Conservation (phyloP, 768 basidiomycete species). For the Hortiboletus campestris region DNA sequence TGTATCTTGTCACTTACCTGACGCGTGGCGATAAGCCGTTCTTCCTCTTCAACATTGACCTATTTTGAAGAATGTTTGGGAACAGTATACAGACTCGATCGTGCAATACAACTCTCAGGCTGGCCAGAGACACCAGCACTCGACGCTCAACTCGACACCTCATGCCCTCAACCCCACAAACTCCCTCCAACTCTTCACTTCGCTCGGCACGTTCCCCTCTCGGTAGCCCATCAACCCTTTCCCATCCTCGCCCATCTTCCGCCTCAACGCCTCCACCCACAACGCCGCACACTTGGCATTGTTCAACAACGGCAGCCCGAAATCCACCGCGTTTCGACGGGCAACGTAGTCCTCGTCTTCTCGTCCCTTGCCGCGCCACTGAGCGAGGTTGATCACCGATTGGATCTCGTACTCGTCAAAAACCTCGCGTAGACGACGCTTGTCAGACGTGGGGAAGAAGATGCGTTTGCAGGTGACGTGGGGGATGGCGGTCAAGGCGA, state of each 20-base stretch:
- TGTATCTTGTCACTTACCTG: neutral
- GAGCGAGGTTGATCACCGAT: constrained; percentile 90
- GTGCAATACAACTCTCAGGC: no score
- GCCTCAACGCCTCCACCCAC: constrained; percentile 85
- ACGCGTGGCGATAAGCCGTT: neutral
- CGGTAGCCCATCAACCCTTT: constrained; percentile 64
- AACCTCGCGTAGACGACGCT: constrained; percentile 90
- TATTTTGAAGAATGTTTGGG: neutral
- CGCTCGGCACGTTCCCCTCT: constrained; percentile 86
- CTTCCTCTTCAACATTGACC: neutral
- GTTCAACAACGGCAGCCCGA: constrained; percentile 89
- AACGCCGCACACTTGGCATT: constrained; percentile 85
- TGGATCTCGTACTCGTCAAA: constrained; percentile 94
- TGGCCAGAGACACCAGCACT: constrained; percentile 4
- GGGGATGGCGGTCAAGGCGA: constrained; percentile 73
- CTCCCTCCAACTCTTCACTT: constrained; percentile 90
- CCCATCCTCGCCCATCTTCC: constrained; percentile 77
- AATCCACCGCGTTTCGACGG: constrained; percentile 94
- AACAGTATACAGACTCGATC: no score
- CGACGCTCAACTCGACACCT: neutral
- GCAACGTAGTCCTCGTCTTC: constrained; percentile 97
- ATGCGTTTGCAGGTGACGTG: constrained; percentile 85
- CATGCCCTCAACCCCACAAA: constrained; percentile 75
- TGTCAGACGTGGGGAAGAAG: constrained; percentile 95
- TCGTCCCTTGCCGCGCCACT: constrained; percentile 68